Percentiles rank a stretch among this genome's conserved stretches.
Evolutionary conservation across 164 flowering plant species (phyloP).

Genomic region (Umbilicus rupestris): DNA sequence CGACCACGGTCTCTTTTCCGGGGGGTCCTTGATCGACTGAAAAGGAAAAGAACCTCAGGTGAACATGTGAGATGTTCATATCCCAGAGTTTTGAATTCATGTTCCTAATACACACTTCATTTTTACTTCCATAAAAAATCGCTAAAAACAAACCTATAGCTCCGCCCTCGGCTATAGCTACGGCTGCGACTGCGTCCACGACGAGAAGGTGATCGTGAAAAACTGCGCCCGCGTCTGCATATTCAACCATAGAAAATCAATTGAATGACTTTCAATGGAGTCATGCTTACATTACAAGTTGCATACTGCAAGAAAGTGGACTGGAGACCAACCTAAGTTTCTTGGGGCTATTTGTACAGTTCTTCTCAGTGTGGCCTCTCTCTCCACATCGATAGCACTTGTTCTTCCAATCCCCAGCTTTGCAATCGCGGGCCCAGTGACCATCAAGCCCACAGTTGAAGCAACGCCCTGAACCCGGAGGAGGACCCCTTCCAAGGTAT

Average conservation of each 20-base stretch:
- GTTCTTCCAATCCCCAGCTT: constrained; percentile 98
- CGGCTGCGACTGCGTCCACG: constrained; percentile 1
- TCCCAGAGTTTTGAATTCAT: no score
- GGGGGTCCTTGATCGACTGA: neutral
- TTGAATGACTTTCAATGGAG: neutral
- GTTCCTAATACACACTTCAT: no score
- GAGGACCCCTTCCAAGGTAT: constrained; percentile 73
- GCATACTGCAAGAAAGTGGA: no score
- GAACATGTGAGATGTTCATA: neutral
- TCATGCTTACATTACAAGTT: neutral
- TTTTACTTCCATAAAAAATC: no score
- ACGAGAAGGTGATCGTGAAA: neutral
- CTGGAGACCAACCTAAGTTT: constrained; percentile 41
- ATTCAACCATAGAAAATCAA: neutral
- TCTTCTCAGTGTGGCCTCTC: constrained; percentile 76
- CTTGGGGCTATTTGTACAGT: constrained; percentile 87
- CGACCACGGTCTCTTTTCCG: neutral
- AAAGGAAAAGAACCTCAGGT: neutral
- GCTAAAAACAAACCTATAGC: neutral
- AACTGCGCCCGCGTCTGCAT: neutral
- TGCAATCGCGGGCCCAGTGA: constrained; percentile 98
- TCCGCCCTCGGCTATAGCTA: neutral
- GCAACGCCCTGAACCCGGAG: constrained; percentile 95
- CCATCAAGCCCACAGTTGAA: constrained; percentile 96
- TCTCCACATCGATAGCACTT: constrained; percentile 94